A percentile compares a stretch with the other conserved stretches of the same genome.
Conservation (phyloP, 495 filamentous ascomycete genomes). For the Tuber magnatum region DNA sequence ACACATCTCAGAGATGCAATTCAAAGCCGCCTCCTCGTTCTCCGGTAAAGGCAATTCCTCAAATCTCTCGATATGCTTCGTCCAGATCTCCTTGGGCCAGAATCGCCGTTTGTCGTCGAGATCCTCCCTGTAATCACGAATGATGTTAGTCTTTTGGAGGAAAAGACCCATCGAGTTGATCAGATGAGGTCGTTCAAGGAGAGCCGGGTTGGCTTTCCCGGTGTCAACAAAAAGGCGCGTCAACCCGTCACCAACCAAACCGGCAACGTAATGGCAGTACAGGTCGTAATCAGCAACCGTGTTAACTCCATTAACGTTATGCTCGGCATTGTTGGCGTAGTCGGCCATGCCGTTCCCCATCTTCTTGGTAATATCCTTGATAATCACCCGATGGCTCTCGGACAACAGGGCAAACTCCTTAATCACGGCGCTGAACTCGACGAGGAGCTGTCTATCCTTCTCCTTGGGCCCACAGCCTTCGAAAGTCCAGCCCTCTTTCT, state of each 20-base stretch:
- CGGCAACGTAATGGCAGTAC: slow-evolving; percentile 98
- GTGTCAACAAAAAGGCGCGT: slow-evolving; percentile 87
- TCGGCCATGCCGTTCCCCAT: slow-evolving; percentile 99
- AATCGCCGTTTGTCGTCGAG: slow-evolving; percentile 77
- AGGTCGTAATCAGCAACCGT: slow-evolving; percentile 83
- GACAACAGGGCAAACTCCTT: slow-evolving; percentile 85
- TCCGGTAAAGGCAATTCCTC: slow-evolving; percentile 81
- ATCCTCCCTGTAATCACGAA: slow-evolving; percentile 89
- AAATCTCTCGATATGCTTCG: slow-evolving; percentile 81
- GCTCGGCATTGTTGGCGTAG: slow-evolving; percentile 72
- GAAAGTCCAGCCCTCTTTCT: slow-evolving; percentile 84
- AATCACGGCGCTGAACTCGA: slow-evolving; percentile 82
- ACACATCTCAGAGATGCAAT: slow-evolving; percentile 92
- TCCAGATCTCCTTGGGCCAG: slow-evolving; percentile 94
- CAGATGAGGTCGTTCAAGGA: slow-evolving; percentile 68
- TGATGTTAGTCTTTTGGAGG: slow-evolving; percentile 97
- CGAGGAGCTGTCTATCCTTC: slow-evolving; percentile 86
- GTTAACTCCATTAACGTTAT: slow-evolving; percentile 68
- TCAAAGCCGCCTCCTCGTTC: slow-evolving; percentile 69
- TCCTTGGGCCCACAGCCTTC: slow-evolving; percentile 78
- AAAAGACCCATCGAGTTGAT: slow-evolving; percentile 96
- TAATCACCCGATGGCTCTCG: slow-evolving; percentile 71
- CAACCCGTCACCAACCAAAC: slow-evolving; percentile 85
- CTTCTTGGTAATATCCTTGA: slow-evolving; percentile 86
- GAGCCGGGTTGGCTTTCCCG: slow-evolving; percentile 74